Evolutionary conservation across 225 moss, liverwort and hornwort species (phyloP).

Genomic region (Marchantia paleacea): DNA sequence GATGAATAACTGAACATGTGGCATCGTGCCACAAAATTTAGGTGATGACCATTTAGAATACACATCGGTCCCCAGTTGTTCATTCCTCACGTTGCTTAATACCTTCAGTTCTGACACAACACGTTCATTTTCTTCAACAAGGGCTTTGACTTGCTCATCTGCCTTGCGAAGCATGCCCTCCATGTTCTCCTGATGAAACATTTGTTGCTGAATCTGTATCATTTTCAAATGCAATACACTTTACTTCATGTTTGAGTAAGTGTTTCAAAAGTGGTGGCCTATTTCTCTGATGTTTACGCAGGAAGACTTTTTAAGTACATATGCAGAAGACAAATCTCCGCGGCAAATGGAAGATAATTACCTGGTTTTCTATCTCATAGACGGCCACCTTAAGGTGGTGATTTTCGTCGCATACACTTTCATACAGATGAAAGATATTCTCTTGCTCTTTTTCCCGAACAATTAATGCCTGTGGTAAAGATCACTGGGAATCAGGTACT

Average conservation of each 20-base stretch:
- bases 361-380: constrained; percentile 63
- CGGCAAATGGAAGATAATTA: neutral
- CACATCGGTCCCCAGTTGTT: too few species aligned
- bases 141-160: constrained; percentile 54
- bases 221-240: neutral
- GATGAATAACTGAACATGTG: too few species aligned
- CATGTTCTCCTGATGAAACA: constrained; percentile 53
- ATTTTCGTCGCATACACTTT: constrained; percentile 64
- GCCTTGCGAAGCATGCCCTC: constrained; percentile 55
- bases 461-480: constrained; percentile 51
- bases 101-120: constrained; percentile 62
- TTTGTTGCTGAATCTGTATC: constrained; percentile 50
- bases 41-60: too few species aligned
- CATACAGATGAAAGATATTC: constrained; percentile 49
- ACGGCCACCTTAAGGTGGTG: constrained; percentile 49
- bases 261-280: neutral
- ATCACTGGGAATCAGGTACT: neutral
- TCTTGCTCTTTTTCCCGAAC: constrained; percentile 63
- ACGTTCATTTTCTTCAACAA: constrained; percentile 62
- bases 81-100: neutral
- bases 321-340: neutral
- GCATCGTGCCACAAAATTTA: too few species aligned
- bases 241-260: neutral
- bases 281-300: neutral
- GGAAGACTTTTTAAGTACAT: neutral